Base-by-base conservation (phyloP, 495 filamentous ascomycete species). In the Xylaria sp. region DNA sequence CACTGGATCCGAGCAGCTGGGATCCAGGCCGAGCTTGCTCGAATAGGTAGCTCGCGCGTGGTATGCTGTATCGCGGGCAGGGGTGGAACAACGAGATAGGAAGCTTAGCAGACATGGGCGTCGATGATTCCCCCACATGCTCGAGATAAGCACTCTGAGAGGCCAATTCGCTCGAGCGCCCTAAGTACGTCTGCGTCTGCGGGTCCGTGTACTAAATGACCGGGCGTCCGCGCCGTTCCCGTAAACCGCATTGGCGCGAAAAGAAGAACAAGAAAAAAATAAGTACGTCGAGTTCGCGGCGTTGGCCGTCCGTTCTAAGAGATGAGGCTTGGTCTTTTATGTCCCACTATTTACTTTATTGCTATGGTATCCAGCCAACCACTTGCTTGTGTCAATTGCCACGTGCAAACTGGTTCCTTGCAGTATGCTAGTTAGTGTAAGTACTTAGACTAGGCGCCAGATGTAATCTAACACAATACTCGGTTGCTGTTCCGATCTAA, bases 91-190 rank as follows among this genome's bases (percentile, higher is more conserved):
- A 52, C 61, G 52, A 65, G 63, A 67, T 52, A 67, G 53, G 63
- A 48, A 71, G 69, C 40, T 55, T 57, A 48, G 17, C n/a, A 3
- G 31, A 29, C 40, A 29, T 9, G 2, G 6, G 15, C 17, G 37
- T 2, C 37, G 15, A 35, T 2, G 55, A 17, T 43, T 33, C n/a
- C 43, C 53, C 46, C 62, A 71, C 59, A 63, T 71, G 69, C 2
- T 37, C 61, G 69, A 64, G 59, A 66, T 71, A 71, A 26, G 69
- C n/a, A 7, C 58, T 55, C 52, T 65, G 61, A 71, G 59, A 65
- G 69, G 69, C 37, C 69, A 66, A 69, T 69, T 69, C 37, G 37
- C 40, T 12, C 46, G 37, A 57, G 5, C 52, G 65, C 50, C 44
- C 40, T 41, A 31, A n/a, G 2, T 24, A 11, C n/a, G 24, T 14